A percentile compares a stretch with the other conserved stretches of the same genome.
phyloP scores from a whole-genome alignment of 768 basidiomycete genomes.

The Kwoniella botswanensis region DNA sequence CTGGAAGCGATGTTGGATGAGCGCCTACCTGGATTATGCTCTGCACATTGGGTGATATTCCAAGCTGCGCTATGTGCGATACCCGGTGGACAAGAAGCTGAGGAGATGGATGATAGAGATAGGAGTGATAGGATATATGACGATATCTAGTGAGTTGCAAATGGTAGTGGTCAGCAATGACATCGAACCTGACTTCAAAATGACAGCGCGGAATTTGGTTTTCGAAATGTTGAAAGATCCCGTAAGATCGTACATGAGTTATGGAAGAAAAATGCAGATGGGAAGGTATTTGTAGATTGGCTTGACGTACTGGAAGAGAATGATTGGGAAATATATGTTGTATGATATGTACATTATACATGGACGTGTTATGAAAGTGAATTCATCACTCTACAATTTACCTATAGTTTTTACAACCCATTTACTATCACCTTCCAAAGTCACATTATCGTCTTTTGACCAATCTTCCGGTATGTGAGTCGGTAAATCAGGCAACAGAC shows the following conservation, averaged over 20 bases:
- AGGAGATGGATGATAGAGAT: conserved; percentile 34
- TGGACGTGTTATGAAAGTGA: background rate
- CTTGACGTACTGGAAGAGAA: conserved; percentile 43
- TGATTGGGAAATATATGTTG: conserved; percentile 49
- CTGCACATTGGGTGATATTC: conserved; percentile 49
- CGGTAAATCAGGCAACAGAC: conserved; percentile 18
- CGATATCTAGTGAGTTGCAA: conserved; percentile 27
- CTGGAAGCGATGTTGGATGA: conserved; percentile 45
- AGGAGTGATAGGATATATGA: conserved; percentile 41
- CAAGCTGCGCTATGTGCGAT: conserved; percentile 33
- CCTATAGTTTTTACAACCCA: conserved; percentile 12
- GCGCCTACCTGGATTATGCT: conserved; percentile 38
- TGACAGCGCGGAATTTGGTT: conserved; percentile 33
- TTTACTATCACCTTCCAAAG: background rate
- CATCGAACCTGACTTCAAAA: no score
- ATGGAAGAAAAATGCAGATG: conserved; percentile 38
- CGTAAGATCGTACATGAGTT: conserved; percentile 43
- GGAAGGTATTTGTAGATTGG: conserved; percentile 45
- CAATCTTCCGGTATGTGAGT: conserved; percentile 2
- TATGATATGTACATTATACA: conserved; percentile 12
- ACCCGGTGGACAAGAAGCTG: conserved; percentile 22
- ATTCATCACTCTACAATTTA: background rate
- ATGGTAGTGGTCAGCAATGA: background rate
- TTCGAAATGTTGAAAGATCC: conserved; percentile 37
- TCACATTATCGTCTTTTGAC: background rate